These are phyloP conservation scores for Excoecaria cochinchinensis DNA, from an alignment of 345 rosid species.

Conservation along the genomic window DNA sequence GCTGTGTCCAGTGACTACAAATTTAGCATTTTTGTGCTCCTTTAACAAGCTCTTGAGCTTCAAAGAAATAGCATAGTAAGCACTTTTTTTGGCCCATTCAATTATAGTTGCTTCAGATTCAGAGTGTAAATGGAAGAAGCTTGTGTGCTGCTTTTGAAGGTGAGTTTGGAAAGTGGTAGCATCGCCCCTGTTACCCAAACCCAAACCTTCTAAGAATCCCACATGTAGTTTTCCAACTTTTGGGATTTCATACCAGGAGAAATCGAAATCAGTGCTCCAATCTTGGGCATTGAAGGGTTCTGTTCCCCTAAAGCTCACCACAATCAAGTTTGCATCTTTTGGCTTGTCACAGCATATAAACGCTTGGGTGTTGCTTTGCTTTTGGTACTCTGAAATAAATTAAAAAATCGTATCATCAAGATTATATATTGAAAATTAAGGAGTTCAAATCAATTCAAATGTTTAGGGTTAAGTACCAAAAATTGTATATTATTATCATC, in stretches of 20 bases:
- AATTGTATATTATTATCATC: no score
- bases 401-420: no score
- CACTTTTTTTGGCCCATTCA: constrained; percentile 47
- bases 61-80: constrained; percentile 50
- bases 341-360: constrained; percentile 70
- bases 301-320: constrained; percentile 82
- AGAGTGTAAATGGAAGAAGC: constrained; percentile 1
- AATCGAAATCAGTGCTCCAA: constrained; percentile 78
- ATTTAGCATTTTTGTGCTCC: constrained; percentile 64
- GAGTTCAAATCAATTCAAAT: no score
- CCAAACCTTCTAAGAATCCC: constrained; percentile 88
- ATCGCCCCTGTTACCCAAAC: constrained; percentile 61
- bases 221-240: constrained; percentile 65
- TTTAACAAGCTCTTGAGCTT: constrained; percentile 56
- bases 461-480: no score
- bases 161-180: constrained; percentile 41
- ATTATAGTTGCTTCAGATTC: constrained; percentile 7
- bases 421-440: no score
- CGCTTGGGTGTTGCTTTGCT: constrained; percentile 69
- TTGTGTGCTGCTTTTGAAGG: constrained; percentile 30
- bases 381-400: constrained; percentile 6
- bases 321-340: constrained; percentile 69
- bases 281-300: constrained; percentile 86
- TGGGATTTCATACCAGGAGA: constrained; percentile 83
- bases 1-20: constrained; percentile 76